These are phyloP conservation scores for Fomitopsis pulvina DNA, from an alignment of 768 basidiomycete species.

Conservation along the genomic window DNA sequence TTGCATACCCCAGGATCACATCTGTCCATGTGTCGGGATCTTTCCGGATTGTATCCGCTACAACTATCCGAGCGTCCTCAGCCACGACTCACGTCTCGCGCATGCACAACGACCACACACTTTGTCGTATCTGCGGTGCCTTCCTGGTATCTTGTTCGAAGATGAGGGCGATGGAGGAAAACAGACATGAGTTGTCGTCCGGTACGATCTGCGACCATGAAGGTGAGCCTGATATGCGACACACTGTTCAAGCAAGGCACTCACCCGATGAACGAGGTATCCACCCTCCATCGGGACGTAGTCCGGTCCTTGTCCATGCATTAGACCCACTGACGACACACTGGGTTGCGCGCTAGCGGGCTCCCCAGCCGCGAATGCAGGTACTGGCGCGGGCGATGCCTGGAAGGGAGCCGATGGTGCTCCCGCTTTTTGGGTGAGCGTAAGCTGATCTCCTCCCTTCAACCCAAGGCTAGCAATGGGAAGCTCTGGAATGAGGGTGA, in stretches of 20 bases:
- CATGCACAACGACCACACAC: constrained; percentile 34
- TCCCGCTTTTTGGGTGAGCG: constrained; percentile 48
- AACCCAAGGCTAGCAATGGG: constrained; percentile 75
- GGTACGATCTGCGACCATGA: constrained; percentile 67
- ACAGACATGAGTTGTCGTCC: constrained; percentile 97
- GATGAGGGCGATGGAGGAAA: constrained; percentile 78
- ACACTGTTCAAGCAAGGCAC: too few species aligned
- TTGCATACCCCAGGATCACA: constrained; percentile 84
- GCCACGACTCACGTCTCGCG: not conserved
- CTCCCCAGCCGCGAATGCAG: constrained; percentile 10
- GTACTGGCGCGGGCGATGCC: not conserved
- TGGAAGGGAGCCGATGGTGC: constrained; percentile 8
- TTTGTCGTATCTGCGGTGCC: constrained; percentile 63
- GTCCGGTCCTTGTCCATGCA: constrained; percentile 35
- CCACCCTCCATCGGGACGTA: constrained; percentile 52
- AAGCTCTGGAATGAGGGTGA: constrained; percentile 68
- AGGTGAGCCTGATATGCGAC: too few species aligned
- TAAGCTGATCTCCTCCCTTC: constrained; percentile 76
- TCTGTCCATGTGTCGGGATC: constrained; percentile 75
- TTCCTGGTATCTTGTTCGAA: constrained; percentile 80
- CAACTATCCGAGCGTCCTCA: constrained; percentile 41
- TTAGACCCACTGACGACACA: not conserved
- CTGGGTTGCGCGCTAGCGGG: not conserved
- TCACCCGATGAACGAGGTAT: constrained; percentile 68
- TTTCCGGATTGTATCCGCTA: constrained; percentile 71